phyloP scores from a whole-genome alignment of 495 filamentous ascomycete species.

The Penicillium canariense region DNA sequence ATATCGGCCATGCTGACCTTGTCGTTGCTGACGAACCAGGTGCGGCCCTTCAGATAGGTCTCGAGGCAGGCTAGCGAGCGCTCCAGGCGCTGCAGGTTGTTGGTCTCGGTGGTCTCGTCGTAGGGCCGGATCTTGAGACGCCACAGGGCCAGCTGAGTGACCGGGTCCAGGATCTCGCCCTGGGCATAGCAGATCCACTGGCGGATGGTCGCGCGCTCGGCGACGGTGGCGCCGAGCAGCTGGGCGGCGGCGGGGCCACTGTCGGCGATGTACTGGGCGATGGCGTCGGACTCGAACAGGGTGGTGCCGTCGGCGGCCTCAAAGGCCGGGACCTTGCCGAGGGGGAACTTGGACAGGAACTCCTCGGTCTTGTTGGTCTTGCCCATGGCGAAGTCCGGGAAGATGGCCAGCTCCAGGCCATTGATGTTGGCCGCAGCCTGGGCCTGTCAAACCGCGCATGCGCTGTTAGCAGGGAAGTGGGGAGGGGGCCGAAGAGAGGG shows the following conservation, averaged over 20 bases:
- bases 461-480: neutral
- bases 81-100: slow-evolving; percentile 23
- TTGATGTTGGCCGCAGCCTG: slow-evolving; percentile 54
- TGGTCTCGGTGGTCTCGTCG: slow-evolving; percentile 35
- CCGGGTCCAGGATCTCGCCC: slow-evolving; percentile 38
- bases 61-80: slow-evolving; percentile 45
- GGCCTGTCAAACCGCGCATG: slow-evolving; percentile 32
- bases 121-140: slow-evolving; percentile 32
- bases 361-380: slow-evolving; percentile 49
- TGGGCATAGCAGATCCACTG: slow-evolving; percentile 52
- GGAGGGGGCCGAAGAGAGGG: neutral
- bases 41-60: slow-evolving; percentile 33
- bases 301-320: slow-evolving; percentile 49
- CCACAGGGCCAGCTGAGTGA: slow-evolving; percentile 31
- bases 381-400: slow-evolving; percentile 40
- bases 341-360: slow-evolving; percentile 59
- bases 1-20: slow-evolving; percentile 55
- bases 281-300: slow-evolving; percentile 55
- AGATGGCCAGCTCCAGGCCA: slow-evolving; percentile 41
- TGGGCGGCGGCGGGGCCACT: slow-evolving; percentile 50
- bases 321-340: slow-evolving; percentile 60
- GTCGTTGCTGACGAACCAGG: slow-evolving; percentile 46
- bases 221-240: slow-evolving; percentile 46
- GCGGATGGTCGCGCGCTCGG: slow-evolving; percentile 47
- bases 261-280: slow-evolving; percentile 53